These are phyloP conservation scores for Colletotrichum shisoi DNA, from an alignment of 2,329 filamentous ascomycete genomes.

Conservation along the genomic window DNA sequence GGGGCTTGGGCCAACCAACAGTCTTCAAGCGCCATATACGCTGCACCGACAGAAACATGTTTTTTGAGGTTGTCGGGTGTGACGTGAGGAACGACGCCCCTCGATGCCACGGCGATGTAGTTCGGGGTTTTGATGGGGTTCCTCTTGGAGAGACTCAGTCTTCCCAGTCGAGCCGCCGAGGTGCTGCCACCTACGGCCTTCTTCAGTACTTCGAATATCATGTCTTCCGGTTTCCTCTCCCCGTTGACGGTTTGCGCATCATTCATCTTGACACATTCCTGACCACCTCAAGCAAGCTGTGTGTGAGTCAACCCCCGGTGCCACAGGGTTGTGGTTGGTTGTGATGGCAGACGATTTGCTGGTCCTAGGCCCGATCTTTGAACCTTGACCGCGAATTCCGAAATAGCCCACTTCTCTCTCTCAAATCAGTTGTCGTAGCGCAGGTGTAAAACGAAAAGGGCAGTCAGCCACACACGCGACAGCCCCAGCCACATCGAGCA, in stretches of 20 bases:
- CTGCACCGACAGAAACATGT: conserved; percentile 69
- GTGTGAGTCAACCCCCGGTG: conserved; percentile 18
- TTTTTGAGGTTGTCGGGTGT: conserved; percentile 81
- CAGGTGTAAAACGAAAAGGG: conserved; percentile 10
- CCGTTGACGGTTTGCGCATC: conserved; percentile 36
- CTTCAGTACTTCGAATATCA: conserved; percentile 59
- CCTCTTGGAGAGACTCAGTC: conserved; percentile 67
- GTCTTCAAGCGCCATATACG: conserved; percentile 89
- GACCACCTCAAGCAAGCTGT: background rate
- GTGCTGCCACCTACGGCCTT: conserved; percentile 52
- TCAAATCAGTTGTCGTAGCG: conserved; percentile 12
- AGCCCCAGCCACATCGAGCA: conserved; percentile 9
- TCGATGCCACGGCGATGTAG: conserved; percentile 80
- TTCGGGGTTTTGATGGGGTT: conserved; percentile 81
- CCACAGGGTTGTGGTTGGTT: background rate
- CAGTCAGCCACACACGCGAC: conserved; percentile 26
- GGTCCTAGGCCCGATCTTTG: background rate
- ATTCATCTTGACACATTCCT: conserved; percentile 40
- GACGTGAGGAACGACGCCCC: conserved; percentile 86
- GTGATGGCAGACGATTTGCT: background rate
- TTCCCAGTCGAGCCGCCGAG: conserved; percentile 70
- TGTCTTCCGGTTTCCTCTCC: conserved; percentile 40
- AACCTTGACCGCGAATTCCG: background rate
- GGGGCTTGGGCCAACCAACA: conserved; percentile 66
- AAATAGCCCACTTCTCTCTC: background rate